Percentiles rank a stretch among this genome's conserved stretches.
These are phyloP conservation scores for Xylariaceae sp. DNA, from an alignment of 2,329 filamentous ascomycete species.

Conservation along the genomic window DNA sequence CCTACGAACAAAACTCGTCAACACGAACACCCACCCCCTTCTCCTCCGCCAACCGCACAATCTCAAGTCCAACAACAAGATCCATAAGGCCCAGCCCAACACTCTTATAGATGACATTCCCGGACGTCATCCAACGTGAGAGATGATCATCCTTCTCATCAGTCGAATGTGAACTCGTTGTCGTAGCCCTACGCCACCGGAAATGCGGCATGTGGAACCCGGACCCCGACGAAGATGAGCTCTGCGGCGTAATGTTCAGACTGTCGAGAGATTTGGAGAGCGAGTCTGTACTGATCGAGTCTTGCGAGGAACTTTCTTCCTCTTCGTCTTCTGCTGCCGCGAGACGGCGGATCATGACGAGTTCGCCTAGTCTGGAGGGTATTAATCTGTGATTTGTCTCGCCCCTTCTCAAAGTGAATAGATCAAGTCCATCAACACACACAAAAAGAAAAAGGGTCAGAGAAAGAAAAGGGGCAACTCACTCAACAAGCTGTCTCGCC, in stretches of 20 bases:
- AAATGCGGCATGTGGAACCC: slow-evolving; percentile 23
- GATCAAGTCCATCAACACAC: background rate
- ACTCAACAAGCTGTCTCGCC: slow-evolving; percentile 75
- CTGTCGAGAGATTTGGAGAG: slow-evolving; percentile 35
- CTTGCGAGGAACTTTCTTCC: slow-evolving; percentile 22
- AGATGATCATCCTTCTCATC: slow-evolving; percentile 44
- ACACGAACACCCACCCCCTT: slow-evolving; percentile 52
- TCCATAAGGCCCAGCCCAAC: slow-evolving; percentile 65
- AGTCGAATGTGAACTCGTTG: slow-evolving; percentile 26
- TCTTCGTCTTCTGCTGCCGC: slow-evolving; percentile 39
- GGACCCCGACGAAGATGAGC: slow-evolving; percentile 37
- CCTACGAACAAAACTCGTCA: slow-evolving; percentile 39
- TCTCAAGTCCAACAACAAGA: slow-evolving; percentile 53
- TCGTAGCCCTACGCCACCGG: slow-evolving; percentile 28
- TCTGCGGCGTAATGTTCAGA: slow-evolving; percentile 26
- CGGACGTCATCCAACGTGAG: slow-evolving; percentile 51
- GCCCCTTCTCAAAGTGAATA: too few species aligned
- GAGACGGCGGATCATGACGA: slow-evolving; percentile 56
- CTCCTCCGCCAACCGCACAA: slow-evolving; percentile 51
- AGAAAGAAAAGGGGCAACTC: slow-evolving; percentile 29
- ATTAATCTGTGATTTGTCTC: background rate
- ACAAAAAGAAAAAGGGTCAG: background rate
- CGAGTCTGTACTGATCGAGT: slow-evolving; percentile 23
- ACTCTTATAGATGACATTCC: slow-evolving; percentile 65
- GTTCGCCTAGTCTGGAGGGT: slow-evolving; percentile 61